Evolutionary conservation across 208 protist genomes (phyloP).

Genomic region (Wallacemonas sp.): DNA sequence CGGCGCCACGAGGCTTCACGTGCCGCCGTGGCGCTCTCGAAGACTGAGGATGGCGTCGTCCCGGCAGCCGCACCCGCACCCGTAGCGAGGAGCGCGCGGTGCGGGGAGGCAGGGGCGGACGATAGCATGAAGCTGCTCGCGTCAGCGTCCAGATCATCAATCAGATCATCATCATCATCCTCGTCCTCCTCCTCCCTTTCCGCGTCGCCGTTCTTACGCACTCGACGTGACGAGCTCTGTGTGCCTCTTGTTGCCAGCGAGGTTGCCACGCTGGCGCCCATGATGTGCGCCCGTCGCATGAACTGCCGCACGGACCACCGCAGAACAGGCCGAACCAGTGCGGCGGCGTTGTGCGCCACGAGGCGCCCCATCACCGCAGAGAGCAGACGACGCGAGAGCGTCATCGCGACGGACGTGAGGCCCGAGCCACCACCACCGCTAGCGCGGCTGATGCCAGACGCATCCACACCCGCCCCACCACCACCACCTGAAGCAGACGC

Average conservation of each 20-base stretch:
- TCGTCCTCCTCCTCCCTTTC: not conserved
- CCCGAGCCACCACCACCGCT: too few species aligned
- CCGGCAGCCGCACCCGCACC: too few species aligned
- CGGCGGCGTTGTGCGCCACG: not conserved
- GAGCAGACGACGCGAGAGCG: conserved; percentile 4
- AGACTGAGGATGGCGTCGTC: too few species aligned
- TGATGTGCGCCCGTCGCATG: not conserved
- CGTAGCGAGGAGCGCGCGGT: not conserved
- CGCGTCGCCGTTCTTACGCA: not conserved
- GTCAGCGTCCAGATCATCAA: not conserved
- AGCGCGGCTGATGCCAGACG: too few species aligned
- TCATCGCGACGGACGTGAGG: not conserved
- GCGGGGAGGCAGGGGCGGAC: not conserved
- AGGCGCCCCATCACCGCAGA: conserved; percentile 5
- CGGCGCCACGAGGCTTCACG: not conserved
- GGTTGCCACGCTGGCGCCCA: too few species aligned
- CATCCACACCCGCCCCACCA: too few species aligned
- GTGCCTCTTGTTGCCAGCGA: too few species aligned
- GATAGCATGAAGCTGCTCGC: not conserved
- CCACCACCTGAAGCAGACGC: too few species aligned
- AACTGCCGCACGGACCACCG: conserved; percentile 11
- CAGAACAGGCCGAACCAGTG: conserved; percentile 3
- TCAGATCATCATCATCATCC: conserved; percentile 1
- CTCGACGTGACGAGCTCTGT: too few species aligned
- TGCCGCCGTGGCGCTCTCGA: not conserved